Evolutionary conservation across 768 basidiomycete species (phyloP), one percentile per base, ranked within the genome.

Genomic region (Amanita thiersii): DNA sequence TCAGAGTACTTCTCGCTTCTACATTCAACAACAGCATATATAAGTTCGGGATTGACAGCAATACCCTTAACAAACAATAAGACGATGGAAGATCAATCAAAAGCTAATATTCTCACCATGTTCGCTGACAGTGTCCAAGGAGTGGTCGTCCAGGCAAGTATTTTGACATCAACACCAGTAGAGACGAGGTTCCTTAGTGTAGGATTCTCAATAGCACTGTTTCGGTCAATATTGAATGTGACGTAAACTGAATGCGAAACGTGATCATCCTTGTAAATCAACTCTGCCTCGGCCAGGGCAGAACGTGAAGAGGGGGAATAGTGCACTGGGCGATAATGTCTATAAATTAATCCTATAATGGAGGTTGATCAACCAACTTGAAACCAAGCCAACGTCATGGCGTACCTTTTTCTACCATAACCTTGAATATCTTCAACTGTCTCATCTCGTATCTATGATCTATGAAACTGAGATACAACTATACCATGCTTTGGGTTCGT

Each of bases 81-180:
- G 37, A 33, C 23, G 14, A 18, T n/a, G 21, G 30, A 6, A 23
- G 31, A 32, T 31, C 28, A 28, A 45, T 11, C 4, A n/a, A 18
- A 14, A 33, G 14, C 24, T 43, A 48, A 17, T 5, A 46, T 9
- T 32, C 72, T 30, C 50, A 91, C 92, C 86, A 92, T 90, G 54
- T 99, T 98, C 1, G 90, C 88, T 4, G 87, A 90, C 35, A 98
- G 63, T 3, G 90, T 98, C 94, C 94, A 99, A 1, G 94, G 88
- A 0, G 94, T 98, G 3, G 94, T 98, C 2, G 94, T 98, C 94
- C 94, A 99, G 3, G 94, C 85, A 12, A 91, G 65, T 7, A 96
- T 51, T 20, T 71, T 69, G 8, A 81, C 59, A 2, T 60, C 56
- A 9, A 54, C 49, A 2, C 37, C 52, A 12, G 49, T 55, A 2